Evolutionary conservation across 306 rosid species (phyloP), one percentile per base, ranked within the genome.

Genomic region (Oemleria cerasiformis): DNA sequence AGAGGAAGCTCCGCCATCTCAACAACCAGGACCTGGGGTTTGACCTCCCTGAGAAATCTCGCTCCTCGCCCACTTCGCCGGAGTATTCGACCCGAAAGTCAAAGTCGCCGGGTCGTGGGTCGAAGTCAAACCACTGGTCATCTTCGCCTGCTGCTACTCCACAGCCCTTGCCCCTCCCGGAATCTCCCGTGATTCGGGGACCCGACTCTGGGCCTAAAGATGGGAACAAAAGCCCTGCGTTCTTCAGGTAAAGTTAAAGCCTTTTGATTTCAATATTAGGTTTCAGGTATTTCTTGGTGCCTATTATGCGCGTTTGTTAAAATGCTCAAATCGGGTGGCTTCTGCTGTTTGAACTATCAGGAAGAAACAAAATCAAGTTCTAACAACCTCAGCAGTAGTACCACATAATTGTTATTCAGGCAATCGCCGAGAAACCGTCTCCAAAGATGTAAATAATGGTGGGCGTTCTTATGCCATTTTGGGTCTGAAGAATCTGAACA

Each of bases 81-180:
- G 81, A 75, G 11, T 44, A 71, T 6, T 78, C 80, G 2, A 65
- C 79, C 19, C 74, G 70, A 34, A 79, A 63, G 16, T 65, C 81
- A 36, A 68, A 30, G 20, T 77, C 86, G 2, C 75, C 72, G 10
- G 11, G 10, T 6, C 9, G 17, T 14, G 53, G 23, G 7, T 73
- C 65, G 7, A 74, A 65, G n/a, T 79, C 73, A 4, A 78, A 81
- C 30, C 88, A 80, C 73, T 82, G 90, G 87, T 82, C 86, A 0
- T 64, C 79, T 23, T 66, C 81, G 12, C 14, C 74, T 15, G 20
- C 44, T 38, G 72, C 42, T 65, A 14, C 63, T 17, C 87, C 97
- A 4, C 88, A 76, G 17, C 90, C 92, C n/a, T 48, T 90, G 69
- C 97, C 96, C 15, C 87, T 84, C 30, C 98, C 96, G 3, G 94